phyloP scores from a whole-genome alignment of 768 basidiomycete species.

The Russula virescens region DNA sequence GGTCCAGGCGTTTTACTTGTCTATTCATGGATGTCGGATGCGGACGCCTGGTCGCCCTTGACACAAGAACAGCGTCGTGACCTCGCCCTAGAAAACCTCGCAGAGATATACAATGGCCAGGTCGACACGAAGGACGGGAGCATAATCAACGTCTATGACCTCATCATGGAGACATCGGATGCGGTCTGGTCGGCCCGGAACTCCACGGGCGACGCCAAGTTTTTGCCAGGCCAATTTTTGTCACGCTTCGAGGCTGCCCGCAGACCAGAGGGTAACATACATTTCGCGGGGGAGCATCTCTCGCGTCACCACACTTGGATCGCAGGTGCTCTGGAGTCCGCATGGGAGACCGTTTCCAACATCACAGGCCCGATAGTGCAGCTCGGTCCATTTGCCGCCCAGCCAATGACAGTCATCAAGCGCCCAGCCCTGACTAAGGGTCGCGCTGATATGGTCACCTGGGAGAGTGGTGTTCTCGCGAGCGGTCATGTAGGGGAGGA shows the following conservation, averaged over 20 bases:
- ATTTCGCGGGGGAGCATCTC: conserved; percentile 30
- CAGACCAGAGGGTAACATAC: conserved; percentile 25
- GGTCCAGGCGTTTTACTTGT: conserved; percentile 29
- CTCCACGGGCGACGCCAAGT: conserved; percentile 31
- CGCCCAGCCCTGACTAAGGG: neutral
- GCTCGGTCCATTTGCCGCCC: neutral
- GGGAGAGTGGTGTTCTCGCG: neutral
- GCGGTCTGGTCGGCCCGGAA: conserved; percentile 27
- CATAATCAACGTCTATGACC: conserved; percentile 23
- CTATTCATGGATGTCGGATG: conserved; percentile 29
- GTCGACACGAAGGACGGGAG: conserved; percentile 16
- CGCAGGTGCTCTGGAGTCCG: conserved; percentile 26
- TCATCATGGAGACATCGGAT: conserved; percentile 25
- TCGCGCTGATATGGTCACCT: neutral
- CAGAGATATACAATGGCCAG: conserved; percentile 23
- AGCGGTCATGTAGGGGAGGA: neutral
- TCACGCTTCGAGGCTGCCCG: conserved; percentile 25
- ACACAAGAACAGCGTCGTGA: conserved; percentile 22
- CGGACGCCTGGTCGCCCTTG: conserved; percentile 24
- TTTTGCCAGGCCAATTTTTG: conserved; percentile 29
- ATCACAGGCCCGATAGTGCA: conserved; percentile 9
- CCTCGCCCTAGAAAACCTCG: conserved; percentile 25
- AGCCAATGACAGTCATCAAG: neutral
- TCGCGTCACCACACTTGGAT: conserved; percentile 31
- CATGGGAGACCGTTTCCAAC: conserved; percentile 12